Conservation (phyloP, 83 land plant species). For the Thuja plicata region DNA sequence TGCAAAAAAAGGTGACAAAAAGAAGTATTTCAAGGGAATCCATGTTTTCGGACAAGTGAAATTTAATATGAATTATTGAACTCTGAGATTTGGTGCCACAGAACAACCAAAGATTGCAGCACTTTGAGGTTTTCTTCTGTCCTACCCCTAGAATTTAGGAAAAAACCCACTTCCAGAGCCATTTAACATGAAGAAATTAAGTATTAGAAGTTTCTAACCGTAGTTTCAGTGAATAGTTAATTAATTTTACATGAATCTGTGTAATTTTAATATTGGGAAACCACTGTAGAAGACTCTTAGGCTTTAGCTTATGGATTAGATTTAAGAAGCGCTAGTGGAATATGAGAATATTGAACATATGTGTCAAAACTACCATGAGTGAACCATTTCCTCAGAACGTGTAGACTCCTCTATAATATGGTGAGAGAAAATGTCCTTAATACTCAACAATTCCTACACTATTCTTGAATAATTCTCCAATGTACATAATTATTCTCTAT, state of each 20-base stretch:
- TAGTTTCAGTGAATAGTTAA: too few species aligned
- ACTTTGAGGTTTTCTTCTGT: background rate
- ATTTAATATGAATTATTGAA: background rate
- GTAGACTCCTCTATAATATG: background rate
- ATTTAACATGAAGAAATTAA: background rate
- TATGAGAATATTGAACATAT: background rate
- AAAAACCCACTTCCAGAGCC: background rate
- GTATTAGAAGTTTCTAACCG: background rate
- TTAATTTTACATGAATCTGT: too few species aligned
- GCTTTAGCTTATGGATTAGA: background rate
- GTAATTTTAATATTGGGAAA: background rate
- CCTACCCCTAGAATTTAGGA: background rate
- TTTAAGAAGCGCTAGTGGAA: background rate
- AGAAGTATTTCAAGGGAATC: background rate
- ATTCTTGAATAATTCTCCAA: background rate
- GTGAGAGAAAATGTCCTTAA: background rate
- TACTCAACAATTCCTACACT: background rate
- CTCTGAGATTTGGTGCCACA: background rate
- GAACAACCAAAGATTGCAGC: background rate
- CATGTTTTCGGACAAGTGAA: background rate
- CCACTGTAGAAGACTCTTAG: background rate
- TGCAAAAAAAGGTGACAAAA: background rate
- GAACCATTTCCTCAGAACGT: background rate
- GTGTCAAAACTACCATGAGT: background rate
- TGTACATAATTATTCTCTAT: background rate